Percentiles rank a stretch among this genome's conserved stretches.
Conservation (phyloP, 257 asterid species). For the Nicotiana attenuata region DNA sequence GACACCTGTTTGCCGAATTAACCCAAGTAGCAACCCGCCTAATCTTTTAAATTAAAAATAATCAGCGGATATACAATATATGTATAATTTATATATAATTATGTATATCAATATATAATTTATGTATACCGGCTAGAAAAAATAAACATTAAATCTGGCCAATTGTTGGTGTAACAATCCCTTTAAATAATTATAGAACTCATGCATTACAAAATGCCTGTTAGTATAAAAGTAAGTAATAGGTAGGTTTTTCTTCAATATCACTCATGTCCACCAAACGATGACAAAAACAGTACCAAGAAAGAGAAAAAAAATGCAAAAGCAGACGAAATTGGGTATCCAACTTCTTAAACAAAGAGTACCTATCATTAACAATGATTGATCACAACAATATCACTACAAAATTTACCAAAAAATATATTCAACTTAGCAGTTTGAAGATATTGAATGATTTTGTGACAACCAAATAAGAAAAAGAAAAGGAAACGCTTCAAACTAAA, state of each 20-base stretch:
- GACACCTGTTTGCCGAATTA: too few species aligned
- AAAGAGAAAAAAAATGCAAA: not conserved
- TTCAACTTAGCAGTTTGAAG: not conserved
- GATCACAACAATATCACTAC: not conserved
- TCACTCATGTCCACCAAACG: not conserved
- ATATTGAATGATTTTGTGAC: not conserved
- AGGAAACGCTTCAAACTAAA: conserved; percentile 42
- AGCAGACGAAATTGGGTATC: not conserved
- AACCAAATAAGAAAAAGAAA: not conserved
- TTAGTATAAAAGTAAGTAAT: not conserved
- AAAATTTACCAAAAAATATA: not conserved
- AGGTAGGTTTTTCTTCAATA: not conserved
- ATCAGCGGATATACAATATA: too few species aligned
- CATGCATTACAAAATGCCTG: not conserved
- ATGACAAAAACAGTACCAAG: not conserved
- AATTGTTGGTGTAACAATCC: too few species aligned
- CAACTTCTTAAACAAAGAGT: conserved; percentile 2
- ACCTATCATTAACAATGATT: not conserved
- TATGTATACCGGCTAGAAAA: too few species aligned
- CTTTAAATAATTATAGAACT: not conserved
- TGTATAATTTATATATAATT: too few species aligned
- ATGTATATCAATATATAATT: too few species aligned
- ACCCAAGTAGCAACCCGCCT: too few species aligned
- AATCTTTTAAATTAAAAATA: too few species aligned
- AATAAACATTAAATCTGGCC: too few species aligned